Conservation (phyloP, 169 alveolate species). For the Cryptosporidium sp. region DNA sequence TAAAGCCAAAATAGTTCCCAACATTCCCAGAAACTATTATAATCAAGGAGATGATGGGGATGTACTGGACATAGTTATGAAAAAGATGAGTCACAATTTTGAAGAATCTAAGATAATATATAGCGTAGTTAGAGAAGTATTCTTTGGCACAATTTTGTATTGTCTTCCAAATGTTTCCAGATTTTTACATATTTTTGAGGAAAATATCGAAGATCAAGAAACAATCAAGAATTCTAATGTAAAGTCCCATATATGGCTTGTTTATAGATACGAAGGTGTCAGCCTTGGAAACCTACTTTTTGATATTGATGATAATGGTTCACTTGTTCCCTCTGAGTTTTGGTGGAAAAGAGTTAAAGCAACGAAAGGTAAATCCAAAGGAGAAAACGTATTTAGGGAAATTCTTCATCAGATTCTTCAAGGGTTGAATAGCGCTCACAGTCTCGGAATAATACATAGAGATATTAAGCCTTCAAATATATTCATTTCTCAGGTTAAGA, state of each 20-base stretch:
- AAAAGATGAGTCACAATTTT: conserved; percentile 32
- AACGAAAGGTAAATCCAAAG: not conserved
- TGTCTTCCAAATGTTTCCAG: conserved; percentile 62
- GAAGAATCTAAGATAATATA: not conserved
- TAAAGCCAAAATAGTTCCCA: not conserved
- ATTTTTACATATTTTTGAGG: conserved; percentile 67
- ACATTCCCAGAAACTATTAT: no score
- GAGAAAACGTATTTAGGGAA: not conserved
- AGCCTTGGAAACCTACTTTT: conserved; percentile 28
- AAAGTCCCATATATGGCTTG: conserved; percentile 60
- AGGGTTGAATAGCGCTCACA: conserved; percentile 24
- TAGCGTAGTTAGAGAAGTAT: conserved; percentile 58
- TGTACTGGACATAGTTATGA: conserved; percentile 61
- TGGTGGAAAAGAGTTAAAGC: conserved; percentile 65
- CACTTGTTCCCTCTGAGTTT: conserved; percentile 38
- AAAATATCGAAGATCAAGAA: conserved; percentile 3
- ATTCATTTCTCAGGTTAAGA: not conserved
- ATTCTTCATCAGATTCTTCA: conserved; percentile 22
- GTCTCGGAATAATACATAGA: conserved; percentile 58
- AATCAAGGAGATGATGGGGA: not conserved
- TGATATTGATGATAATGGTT: conserved; percentile 22
- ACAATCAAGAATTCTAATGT: not conserved
- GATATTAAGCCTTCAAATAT: conserved; percentile 73
- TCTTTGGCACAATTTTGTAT: conserved; percentile 62
- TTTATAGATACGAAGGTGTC: conserved; percentile 64